Evolutionary conservation across 345 rosid species (phyloP).

Genomic region (Eucalyptus pauciflora): DNA sequence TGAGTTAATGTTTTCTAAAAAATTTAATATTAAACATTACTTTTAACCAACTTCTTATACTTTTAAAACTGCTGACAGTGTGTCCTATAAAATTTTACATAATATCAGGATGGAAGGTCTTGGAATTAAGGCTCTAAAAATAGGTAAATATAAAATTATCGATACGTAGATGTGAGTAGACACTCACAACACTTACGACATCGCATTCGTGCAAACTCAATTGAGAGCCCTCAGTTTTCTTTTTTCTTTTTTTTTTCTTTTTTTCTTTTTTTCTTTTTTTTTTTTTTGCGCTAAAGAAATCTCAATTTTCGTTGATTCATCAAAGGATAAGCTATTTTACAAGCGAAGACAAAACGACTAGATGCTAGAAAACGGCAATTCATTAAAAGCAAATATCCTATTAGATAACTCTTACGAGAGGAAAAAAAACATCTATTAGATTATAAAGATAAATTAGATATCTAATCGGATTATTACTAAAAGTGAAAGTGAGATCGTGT

Average conservation of each 20-base stretch:
- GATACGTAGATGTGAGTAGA: neutral
- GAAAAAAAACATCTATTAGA: neutral
- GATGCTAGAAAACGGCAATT: neutral
- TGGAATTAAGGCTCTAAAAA: neutral
- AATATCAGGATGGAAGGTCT: neutral
- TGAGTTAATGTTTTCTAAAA: neutral
- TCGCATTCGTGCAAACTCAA: accelerated
- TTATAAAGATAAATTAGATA: neutral
- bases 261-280: too few species aligned
- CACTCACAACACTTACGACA: neutral
- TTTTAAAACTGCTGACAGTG: neutral
- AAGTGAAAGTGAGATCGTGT: neutral
- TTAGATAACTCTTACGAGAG: neutral
- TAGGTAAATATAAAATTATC: neutral
- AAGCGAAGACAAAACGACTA: neutral
- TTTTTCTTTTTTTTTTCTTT: too few species aligned
- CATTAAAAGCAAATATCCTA: neutral
- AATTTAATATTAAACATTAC: neutral
- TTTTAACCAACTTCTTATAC: neutral
- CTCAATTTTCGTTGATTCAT: neutral
- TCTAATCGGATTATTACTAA: neutral
- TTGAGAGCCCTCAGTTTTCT: too few species aligned
- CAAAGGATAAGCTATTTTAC: neutral
- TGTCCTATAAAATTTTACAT: neutral
- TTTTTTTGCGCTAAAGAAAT: too few species aligned